Percentiles rank a stretch among this genome's conserved stretches.
phyloP scores from a whole-genome alignment of 2,329 filamentous ascomycete species.

The Chrysoporthe austroafricana region DNA sequence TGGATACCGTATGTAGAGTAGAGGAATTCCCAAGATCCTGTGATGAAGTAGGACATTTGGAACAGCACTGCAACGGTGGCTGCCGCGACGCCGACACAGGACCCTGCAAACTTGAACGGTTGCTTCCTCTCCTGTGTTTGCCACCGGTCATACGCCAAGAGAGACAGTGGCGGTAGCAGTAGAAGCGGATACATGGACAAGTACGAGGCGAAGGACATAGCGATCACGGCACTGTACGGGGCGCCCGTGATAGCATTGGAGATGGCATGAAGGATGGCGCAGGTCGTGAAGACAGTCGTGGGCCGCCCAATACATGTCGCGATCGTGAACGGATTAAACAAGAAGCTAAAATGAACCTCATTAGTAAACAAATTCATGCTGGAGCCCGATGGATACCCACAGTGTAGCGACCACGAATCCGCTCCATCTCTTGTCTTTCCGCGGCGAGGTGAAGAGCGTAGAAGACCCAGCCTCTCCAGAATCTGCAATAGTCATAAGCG shows the following conservation, averaged over 20 bases:
- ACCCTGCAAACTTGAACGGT: slow-evolving; percentile 57
- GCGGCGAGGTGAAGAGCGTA: slow-evolving; percentile 75
- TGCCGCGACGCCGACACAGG: slow-evolving; percentile 57
- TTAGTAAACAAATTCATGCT: slow-evolving; percentile 19
- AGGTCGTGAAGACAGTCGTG: slow-evolving; percentile 85
- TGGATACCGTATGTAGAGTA: slow-evolving; percentile 91
- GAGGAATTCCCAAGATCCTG: slow-evolving; percentile 85
- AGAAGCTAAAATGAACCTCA: slow-evolving; percentile 60
- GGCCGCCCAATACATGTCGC: slow-evolving; percentile 88
- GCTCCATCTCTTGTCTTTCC: slow-evolving; percentile 75
- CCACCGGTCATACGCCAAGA: slow-evolving; percentile 76
- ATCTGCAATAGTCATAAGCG: slow-evolving; percentile 77
- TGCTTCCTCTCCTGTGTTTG: slow-evolving; percentile 15
- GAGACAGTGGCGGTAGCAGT: slow-evolving; percentile 78
- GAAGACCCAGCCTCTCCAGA: slow-evolving; percentile 79
- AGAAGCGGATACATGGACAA: slow-evolving; percentile 90
- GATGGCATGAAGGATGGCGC: slow-evolving; percentile 83
- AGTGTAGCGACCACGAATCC: slow-evolving; percentile 77
- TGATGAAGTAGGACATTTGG: slow-evolving; percentile 72
- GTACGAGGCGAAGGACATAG: slow-evolving; percentile 85
- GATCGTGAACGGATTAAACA: slow-evolving; percentile 95
- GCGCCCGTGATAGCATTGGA: slow-evolving; percentile 78
- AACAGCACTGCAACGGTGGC: slow-evolving; percentile 66
- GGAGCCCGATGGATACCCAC: slow-evolving; percentile 51
- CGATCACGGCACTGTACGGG: slow-evolving; percentile 76